Conservation (phyloP, 2,329 filamentous ascomycete species). For the Alternaria arbusti region DNA sequence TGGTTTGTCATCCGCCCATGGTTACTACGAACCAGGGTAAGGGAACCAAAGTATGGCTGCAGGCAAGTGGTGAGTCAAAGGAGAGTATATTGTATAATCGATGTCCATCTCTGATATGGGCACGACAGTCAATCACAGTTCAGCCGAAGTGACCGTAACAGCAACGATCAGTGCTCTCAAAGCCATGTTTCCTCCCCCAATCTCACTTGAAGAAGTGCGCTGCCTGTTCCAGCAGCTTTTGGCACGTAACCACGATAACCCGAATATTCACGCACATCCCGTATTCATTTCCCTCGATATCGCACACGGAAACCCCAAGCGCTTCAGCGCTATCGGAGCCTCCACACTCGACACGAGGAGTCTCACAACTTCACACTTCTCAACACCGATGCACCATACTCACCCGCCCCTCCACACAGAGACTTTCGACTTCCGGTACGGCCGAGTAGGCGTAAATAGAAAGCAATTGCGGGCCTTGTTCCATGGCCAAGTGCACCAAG, state of each 20-base stretch:
- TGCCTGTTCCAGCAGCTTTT: background rate
- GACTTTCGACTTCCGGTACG: conserved; percentile 11
- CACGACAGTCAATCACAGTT: background rate
- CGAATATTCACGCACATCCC: background rate
- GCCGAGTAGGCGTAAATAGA: conserved; percentile 1
- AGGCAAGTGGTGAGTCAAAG: background rate
- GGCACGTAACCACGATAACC: background rate
- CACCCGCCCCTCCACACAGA: conserved; percentile 7
- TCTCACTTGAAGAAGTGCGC: background rate
- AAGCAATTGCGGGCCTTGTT: conserved; percentile 10
- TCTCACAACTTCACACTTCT: background rate
- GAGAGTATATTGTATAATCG: background rate
- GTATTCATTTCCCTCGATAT: conserved; percentile 11
- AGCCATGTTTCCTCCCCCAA: background rate
- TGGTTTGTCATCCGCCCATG: background rate
- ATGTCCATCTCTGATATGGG: background rate
- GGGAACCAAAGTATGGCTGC: background rate
- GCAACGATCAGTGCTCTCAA: background rate
- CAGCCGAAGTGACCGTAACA: background rate
- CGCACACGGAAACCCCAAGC: conserved; percentile 9
- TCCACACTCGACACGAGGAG: conserved; percentile 9
- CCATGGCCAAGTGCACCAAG: background rate
- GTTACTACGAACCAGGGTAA: background rate
- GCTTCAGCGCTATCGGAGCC: conserved; percentile 8
- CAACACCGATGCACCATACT: background rate